phyloP scores from a whole-genome alignment of 129 eudicot species.

The Flaveria bidentis region DNA sequence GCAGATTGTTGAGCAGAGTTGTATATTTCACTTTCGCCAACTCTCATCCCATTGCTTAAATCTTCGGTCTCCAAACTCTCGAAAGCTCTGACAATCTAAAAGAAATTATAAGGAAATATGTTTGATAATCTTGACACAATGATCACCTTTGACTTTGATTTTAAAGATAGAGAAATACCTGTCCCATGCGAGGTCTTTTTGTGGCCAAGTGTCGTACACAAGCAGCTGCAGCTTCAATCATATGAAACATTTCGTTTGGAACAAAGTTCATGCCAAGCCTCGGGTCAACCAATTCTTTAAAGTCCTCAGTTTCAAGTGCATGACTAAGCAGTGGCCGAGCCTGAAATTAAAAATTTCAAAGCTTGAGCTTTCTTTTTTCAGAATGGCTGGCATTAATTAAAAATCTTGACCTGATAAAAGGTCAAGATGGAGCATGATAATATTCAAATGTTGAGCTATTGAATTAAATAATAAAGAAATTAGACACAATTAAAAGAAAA shows the following conservation, averaged over 20 bases:
- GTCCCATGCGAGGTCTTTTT: slow-evolving; percentile 90
- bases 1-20: slow-evolving; percentile 73
- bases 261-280: slow-evolving; percentile 60
- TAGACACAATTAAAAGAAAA: neutral
- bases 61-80: slow-evolving; percentile 53
- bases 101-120: neutral
- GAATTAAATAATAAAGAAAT: neutral
- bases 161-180: slow-evolving; percentile 45
- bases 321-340: slow-evolving; percentile 84
- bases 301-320: slow-evolving; percentile 62
- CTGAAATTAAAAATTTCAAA: slow-evolving; percentile 33
- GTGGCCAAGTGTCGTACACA: slow-evolving; percentile 80
- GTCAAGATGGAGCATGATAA: neutral
- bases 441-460: neutral
- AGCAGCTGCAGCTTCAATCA: slow-evolving; percentile 93
- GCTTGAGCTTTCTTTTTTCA: neutral
- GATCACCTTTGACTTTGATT: slow-evolving; percentile 12
- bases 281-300: slow-evolving; percentile 67
- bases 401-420: neutral
- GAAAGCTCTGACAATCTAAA: slow-evolving; percentile 79
- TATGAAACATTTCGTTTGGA: slow-evolving; percentile 62
- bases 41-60: slow-evolving; percentile 80
- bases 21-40: slow-evolving; percentile 71
- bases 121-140: neutral
- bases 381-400: neutral